Conservation (phyloP, 768 basidiomycete species). For the Termitomyces sp. region DNA sequence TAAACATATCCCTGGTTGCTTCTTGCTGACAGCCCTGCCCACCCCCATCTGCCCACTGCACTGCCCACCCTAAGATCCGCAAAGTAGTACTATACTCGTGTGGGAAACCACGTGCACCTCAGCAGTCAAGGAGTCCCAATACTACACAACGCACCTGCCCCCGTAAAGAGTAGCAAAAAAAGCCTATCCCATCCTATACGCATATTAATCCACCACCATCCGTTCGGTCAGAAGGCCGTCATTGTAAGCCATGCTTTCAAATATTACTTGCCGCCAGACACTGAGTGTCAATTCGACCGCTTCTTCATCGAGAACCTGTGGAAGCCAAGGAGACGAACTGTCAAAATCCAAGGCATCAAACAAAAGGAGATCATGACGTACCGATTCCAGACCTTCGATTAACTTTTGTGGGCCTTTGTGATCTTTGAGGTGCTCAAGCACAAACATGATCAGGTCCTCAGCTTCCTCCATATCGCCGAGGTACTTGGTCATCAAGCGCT, state of each 20-base stretch:
- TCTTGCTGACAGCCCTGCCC: not conserved
- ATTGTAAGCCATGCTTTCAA: slow-evolving; percentile 92
- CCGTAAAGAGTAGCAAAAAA: slow-evolving; percentile 29
- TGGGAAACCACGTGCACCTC: slow-evolving; percentile 38
- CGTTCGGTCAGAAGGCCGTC: slow-evolving; percentile 87
- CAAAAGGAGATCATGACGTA: slow-evolving; percentile 40
- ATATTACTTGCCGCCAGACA: slow-evolving; percentile 91
- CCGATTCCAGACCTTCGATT: slow-evolving; percentile 88
- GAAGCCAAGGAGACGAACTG: slow-evolving; percentile 3
- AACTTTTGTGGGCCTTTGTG: slow-evolving; percentile 84
- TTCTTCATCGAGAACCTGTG: slow-evolving; percentile 90
- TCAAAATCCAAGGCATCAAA: not conserved
- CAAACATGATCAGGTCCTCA: slow-evolving; percentile 92
- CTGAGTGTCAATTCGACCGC: slow-evolving; percentile 73
- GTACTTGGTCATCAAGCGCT: slow-evolving; percentile 80
- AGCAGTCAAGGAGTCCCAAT: slow-evolving; percentile 42
- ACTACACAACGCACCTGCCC: slow-evolving; percentile 65
- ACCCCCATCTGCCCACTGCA: slow-evolving; percentile 13
- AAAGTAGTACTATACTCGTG: slow-evolving; percentile 30
- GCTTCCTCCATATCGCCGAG: slow-evolving; percentile 86
- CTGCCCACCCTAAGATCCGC: slow-evolving; percentile 24
- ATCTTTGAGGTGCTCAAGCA: slow-evolving; percentile 89
- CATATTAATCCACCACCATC: slow-evolving; percentile 70
- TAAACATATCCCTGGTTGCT: slow-evolving; percentile 17
- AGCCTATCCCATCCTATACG: slow-evolving; percentile 19